Percentiles rank a stretch among this genome's conserved stretches.
Evolutionary conservation across 768 basidiomycete genomes (phyloP).

Genomic region (Pholiota molesta): DNA sequence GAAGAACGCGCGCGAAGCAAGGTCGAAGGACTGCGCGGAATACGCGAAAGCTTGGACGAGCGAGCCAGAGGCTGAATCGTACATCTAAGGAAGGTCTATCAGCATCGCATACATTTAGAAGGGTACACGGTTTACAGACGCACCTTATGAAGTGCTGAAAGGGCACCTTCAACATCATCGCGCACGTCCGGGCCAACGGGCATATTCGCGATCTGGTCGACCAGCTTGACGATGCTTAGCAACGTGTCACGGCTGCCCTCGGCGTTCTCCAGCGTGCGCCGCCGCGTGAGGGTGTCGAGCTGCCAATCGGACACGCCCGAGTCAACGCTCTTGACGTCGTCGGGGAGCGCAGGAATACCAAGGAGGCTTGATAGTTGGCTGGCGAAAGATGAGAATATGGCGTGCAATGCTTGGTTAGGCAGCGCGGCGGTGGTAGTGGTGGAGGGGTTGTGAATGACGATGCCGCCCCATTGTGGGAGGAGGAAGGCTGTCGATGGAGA

Average conservation of each 20-base stretch:
- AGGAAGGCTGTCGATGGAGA: slow-evolving; percentile 73
- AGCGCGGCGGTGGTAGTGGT: slow-evolving; percentile 36
- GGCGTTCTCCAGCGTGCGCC: slow-evolving; percentile 70
- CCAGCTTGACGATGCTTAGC: slow-evolving; percentile 79
- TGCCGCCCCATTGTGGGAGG: slow-evolving; percentile 92
- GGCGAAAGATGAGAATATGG: slow-evolving; percentile 65
- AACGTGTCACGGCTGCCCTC: slow-evolving; percentile 74
- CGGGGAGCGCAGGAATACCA: slow-evolving; percentile 70
- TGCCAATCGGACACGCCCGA: slow-evolving; percentile 69
- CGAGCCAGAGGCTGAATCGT: slow-evolving; percentile 39
- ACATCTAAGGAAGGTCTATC: slow-evolving; percentile 35
- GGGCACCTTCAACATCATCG: slow-evolving; percentile 68
- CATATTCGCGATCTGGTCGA: slow-evolving; percentile 89
- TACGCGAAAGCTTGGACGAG: slow-evolving; percentile 51
- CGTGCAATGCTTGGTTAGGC: slow-evolving; percentile 46
- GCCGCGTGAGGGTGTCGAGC: slow-evolving; percentile 74
- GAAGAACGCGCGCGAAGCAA: slow-evolving; percentile 90
- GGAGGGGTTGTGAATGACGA: slow-evolving; percentile 72
- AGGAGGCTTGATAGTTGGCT: slow-evolving; percentile 79
- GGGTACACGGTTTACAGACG: slow-evolving; percentile 13
- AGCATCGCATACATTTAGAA: neutral
- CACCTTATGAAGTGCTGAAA: slow-evolving; percentile 77
- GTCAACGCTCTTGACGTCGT: slow-evolving; percentile 36
- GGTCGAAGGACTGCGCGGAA: slow-evolving; percentile 63
- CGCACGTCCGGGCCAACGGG: slow-evolving; percentile 81